Base-by-base conservation (phyloP, 2,329 filamentous ascomycete species). In the Emergomyces africanus region DNA sequence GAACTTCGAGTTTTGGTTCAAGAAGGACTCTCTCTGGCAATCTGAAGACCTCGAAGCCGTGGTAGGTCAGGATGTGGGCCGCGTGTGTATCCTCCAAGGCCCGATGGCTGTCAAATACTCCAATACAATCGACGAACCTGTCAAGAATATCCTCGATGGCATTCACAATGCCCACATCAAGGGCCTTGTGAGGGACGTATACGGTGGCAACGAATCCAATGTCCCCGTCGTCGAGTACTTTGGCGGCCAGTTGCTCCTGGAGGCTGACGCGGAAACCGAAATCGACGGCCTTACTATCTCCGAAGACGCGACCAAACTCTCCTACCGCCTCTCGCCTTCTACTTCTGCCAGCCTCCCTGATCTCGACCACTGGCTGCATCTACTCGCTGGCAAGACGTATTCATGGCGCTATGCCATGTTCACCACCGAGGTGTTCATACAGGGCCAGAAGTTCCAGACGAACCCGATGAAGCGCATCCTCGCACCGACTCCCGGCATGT, bases 11-110 rank as follows among this genome's bases (percentile, higher is more conserved):
- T 96, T 95, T 77, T 99, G 90, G 79, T 99, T 99, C 86, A 99
- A 99, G 85, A 99, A 99, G 79, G 94, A 99, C 74, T 99, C 94
- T 1, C 82, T 99, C 8, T 99, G 94, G 94, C 94, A 99, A 76
- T 97, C 94, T 0, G 94, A 99, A 75, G 94, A 99, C 69, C 81
- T 99, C 12, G 92, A 95, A 69, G 94, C 94, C 58, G 91, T 99
- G 60, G 91, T 96, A 62, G 92, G 82, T 66, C 94, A 97, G 75
- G 95, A 99, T 71, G 94, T 99, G 61, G 91, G 90, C 64, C 85
- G 95, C 70, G 96, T 91, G 50, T 96, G 91, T 78, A 96, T 99
- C 70, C 79, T 99, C 42, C 94, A 99, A 73, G 95, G 94, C 20
- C 94, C 94, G 5, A 90, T 91, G 77, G 88, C 94, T 59, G 94